Conservation (phyloP, 2,329 filamentous ascomycete species). For the Dactylellina cionopaga region DNA sequence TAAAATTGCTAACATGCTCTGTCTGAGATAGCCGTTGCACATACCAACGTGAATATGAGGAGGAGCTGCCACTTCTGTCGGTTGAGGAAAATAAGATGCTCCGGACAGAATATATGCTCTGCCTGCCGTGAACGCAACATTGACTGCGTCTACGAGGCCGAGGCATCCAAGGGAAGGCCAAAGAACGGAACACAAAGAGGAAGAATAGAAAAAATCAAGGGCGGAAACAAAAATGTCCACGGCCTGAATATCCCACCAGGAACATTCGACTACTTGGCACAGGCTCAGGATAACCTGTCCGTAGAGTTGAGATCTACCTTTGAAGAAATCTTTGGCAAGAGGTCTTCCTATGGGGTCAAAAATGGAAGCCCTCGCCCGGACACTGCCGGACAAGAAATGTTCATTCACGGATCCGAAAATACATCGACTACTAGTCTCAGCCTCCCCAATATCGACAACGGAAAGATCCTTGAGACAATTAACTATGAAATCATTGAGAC, state of each 20-base stretch:
- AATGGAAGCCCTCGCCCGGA: conserved; percentile 46
- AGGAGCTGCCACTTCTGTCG: conserved; percentile 54
- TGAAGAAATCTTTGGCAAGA: conserved; percentile 50
- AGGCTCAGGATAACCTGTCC: conserved; percentile 42
- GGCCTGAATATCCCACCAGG: conserved; percentile 35
- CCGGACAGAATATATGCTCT: conserved; percentile 50
- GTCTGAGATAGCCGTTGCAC: conserved; percentile 28
- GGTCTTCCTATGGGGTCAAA: conserved; percentile 34
- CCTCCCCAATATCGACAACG: conserved; percentile 50
- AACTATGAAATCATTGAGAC: conserved; percentile 53
- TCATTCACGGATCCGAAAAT: conserved; percentile 46
- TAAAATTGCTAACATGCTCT: conserved; percentile 16
- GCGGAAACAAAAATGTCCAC: conserved; percentile 21
- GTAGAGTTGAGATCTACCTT: conserved; percentile 40
- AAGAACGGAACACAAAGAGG: conserved; percentile 48
- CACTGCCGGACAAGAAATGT: conserved; percentile 30
- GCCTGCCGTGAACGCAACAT: conserved; percentile 53
- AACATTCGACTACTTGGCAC: conserved; percentile 31
- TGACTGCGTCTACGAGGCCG: conserved; percentile 53
- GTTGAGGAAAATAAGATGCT: conserved; percentile 53
- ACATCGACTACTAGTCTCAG: conserved; percentile 40
- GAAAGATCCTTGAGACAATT: conserved; percentile 49
- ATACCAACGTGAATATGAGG: conserved; percentile 50
- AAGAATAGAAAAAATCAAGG: conserved; percentile 42
- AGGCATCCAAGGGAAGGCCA: conserved; percentile 53